Conservation (phyloP, 169 alveolate species). For the Plasmodium gallinaceum region DNA sequence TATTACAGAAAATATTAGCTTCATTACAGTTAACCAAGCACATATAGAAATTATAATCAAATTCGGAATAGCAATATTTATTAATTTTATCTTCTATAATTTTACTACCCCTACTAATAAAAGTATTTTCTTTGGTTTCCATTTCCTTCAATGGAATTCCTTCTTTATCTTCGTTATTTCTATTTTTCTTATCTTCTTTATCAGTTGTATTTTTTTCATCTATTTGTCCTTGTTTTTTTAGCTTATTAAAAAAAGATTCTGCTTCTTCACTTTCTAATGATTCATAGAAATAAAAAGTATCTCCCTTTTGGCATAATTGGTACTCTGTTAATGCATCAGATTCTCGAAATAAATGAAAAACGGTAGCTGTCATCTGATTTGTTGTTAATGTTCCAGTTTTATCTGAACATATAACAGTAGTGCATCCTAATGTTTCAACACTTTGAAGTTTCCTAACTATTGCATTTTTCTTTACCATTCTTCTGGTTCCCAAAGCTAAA, state of each 20-base stretch:
- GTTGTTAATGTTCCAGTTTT: slow-evolving; percentile 99
- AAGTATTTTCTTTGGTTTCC: slow-evolving; percentile 46
- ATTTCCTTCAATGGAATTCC: slow-evolving; percentile 16
- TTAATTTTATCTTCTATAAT: slow-evolving; percentile 66
- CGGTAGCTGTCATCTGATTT: slow-evolving; percentile 94
- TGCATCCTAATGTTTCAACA: slow-evolving; percentile 99
- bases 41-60: slow-evolving; percentile 64
- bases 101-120: slow-evolving; percentile 71
- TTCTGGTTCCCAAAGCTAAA: slow-evolving; percentile 97
- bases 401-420: slow-evolving; percentile 98
- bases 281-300: slow-evolving; percentile 78
- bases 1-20: slow-evolving; percentile 61
- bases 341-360: slow-evolving; percentile 79
- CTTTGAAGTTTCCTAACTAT: slow-evolving; percentile 97
- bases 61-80: slow-evolving; percentile 49
- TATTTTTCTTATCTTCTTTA: background rate
- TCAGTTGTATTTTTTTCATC: background rate
- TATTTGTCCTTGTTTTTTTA: background rate
- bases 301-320: slow-evolving; percentile 74
- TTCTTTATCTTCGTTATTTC: background rate
- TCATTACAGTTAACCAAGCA: slow-evolving; percentile 67
- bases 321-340: slow-evolving; percentile 29
- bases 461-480: slow-evolving; percentile 97
- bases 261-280: slow-evolving; percentile 8
- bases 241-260: slow-evolving; percentile 46